Evolutionary conservation across 495 filamentous ascomycete genomes (phyloP).

Genomic region (Pyrenopolyporus hunteri): DNA sequence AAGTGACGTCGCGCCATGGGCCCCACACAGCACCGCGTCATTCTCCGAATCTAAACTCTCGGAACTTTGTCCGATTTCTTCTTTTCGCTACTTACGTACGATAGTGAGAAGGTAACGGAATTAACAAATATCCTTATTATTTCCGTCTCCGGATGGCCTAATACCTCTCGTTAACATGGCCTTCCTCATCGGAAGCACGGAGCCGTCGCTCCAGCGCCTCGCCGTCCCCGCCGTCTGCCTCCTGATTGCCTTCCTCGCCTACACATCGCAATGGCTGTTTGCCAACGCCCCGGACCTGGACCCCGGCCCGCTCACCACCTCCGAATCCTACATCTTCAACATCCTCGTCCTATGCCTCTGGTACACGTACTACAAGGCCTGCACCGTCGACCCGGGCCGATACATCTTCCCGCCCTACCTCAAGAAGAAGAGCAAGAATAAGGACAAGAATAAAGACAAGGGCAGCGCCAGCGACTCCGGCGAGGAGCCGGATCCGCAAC

Average conservation of each 20-base stretch:
- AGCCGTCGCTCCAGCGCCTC: conserved; percentile 50
- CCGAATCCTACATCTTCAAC: conserved; percentile 76
- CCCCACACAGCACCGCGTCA: conserved; percentile 15
- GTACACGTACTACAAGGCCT: conserved; percentile 78
- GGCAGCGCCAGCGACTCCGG: conserved; percentile 7
- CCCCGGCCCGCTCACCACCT: conserved; percentile 66
- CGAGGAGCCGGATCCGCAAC: not conserved
- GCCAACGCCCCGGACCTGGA: conserved; percentile 62
- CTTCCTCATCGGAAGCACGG: conserved; percentile 39
- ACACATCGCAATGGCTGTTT: conserved; percentile 84
- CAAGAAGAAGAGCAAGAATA: conserved; percentile 17
- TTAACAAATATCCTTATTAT: no score
- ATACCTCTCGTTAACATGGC: conserved; percentile 23
- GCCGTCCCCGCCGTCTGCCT: conserved; percentile 70
- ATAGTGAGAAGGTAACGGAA: no score
- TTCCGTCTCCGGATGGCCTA: conserved; percentile 29
- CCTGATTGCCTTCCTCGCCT: conserved; percentile 80
- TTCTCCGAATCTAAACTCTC: conserved; percentile 1
- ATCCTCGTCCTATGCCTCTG: conserved; percentile 71
- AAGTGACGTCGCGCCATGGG: conserved; percentile 29
- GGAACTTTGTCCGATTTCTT: not conserved
- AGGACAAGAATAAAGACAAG: no score
- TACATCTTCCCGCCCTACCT: conserved; percentile 46
- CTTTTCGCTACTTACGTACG: no score
- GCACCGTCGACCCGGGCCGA: conserved; percentile 77